Percentiles rank a stretch among this genome's conserved stretches.
Conservation (phyloP, 352 stramenopile species). For the Globisporangium mamillatum region DNA sequence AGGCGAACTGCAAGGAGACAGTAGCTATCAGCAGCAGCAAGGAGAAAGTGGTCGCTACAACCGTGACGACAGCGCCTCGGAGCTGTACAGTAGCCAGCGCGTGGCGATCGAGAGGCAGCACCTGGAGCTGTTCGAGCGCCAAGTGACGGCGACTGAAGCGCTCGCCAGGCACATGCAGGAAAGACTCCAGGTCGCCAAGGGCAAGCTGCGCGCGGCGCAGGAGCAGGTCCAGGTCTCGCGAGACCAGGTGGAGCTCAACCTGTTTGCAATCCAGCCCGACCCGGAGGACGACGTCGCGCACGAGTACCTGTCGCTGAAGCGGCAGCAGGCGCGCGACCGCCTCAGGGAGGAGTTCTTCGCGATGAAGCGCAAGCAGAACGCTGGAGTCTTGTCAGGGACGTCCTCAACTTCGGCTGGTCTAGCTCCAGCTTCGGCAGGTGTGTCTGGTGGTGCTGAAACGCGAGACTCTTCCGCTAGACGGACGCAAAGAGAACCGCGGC, state of each 20-base stretch:
- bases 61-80: neutral
- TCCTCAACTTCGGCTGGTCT: neutral
- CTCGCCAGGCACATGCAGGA: neutral
- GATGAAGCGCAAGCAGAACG: neutral
- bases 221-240: neutral
- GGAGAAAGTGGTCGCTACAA: neutral
- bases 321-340: constrained; percentile 5
- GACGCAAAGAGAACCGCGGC: neutral
- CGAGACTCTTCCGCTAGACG: neutral
- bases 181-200: neutral
- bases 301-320: constrained; percentile 2
- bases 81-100: neutral
- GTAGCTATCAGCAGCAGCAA: too few relatives aligned
- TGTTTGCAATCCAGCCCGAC: constrained; percentile 3
- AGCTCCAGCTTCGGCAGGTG: too few relatives aligned
- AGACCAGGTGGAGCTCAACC: constrained; percentile 6
- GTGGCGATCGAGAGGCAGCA: constrained; percentile 1
- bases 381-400: neutral
- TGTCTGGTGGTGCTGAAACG: neutral
- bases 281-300: neutral
- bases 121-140: constrained; percentile 3
- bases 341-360: neutral
- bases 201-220: neutral
- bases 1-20: too few relatives aligned
- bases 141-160: constrained; percentile 1